Evolutionary conservation across 2,329 filamentous ascomycete species (phyloP), one percentile per base, ranked within the genome.

Genomic region (Phialocephala subalpina): DNA sequence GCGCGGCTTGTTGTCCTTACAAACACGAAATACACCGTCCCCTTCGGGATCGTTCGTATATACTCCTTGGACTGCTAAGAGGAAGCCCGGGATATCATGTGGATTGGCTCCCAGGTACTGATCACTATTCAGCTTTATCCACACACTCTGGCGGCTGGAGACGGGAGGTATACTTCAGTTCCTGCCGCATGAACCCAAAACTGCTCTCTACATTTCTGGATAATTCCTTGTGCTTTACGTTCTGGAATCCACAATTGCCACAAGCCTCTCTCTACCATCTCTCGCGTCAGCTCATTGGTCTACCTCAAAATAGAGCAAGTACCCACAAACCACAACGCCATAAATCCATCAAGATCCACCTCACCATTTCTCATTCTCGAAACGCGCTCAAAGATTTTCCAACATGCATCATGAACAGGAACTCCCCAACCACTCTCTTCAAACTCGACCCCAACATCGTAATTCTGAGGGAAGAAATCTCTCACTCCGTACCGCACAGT

Each of bases 301-400:
- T 4, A 14, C 25, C 8, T 49, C 2, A 22, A 25, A 25, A 25
- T 22, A n/a, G n/a, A n/a, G 9, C 40, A 6, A 9, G 9, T 25
- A 49, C 45, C 25, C 45, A 49, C 40, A 29, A 62, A 56, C 66
- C 68, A 67, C 16, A 70, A 53, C 12, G 56, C 59, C 49, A 68
- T 60, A 5, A 70, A 61, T 0, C 68, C 66, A 29, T 68, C 45
- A 3, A 68, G 27, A 36, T 70, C 66, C n/a, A 70, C 60, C n/a
- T 49, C 58, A 8, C 66, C 68, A 14, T 62, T 14, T 33, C 55
- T 56, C 55, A 52, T 22, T 29, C 29, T 63, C 8, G 64, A 70
- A 3, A 65, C 42, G 14, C 47, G 36, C 35, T 63, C 64, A 40
- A 70, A 70, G 22, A 70, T 65, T 35, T 66, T 67, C 64, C 64